Evolutionary conservation across 2,329 filamentous ascomycete species (phyloP).

Genomic region (Penicillium sumatraense): DNA sequence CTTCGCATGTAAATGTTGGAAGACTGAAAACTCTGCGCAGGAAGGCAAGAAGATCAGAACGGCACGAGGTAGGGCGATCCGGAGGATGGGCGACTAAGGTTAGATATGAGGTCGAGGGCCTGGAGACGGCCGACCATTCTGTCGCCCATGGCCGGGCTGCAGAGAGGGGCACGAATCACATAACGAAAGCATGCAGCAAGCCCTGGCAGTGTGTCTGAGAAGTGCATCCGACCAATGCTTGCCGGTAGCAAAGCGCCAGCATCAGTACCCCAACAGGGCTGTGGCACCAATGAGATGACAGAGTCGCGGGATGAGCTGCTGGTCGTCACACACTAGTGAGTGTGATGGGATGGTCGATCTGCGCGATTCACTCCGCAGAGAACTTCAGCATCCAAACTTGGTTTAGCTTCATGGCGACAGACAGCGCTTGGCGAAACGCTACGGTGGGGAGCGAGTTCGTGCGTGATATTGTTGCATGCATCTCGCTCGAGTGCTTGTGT

Average conservation of each 20-base stretch:
- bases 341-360: slow-evolving; percentile 39
- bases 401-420: slow-evolving; percentile 5
- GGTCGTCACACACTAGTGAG: slow-evolving; percentile 40
- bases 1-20: slow-evolving; percentile 30
- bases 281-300: slow-evolving; percentile 34
- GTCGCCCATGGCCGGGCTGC: slow-evolving; percentile 26
- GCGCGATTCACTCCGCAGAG: slow-evolving; percentile 26
- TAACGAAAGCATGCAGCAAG: slow-evolving; percentile 23
- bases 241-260: slow-evolving; percentile 40
- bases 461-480: slow-evolving; percentile 7
- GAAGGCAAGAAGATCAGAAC: slow-evolving; percentile 19
- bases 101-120: slow-evolving; percentile 35
- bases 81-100: slow-evolving; percentile 29
- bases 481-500: not conserved
- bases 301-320: slow-evolving; percentile 23
- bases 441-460: slow-evolving; percentile 6
- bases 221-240: slow-evolving; percentile 43
- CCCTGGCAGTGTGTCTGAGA: slow-evolving; percentile 31
- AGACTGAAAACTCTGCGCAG: slow-evolving; percentile 12
- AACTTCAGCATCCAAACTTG: slow-evolving; percentile 18
- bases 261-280: slow-evolving; percentile 21
- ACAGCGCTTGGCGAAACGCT: slow-evolving; percentile 17
- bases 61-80: slow-evolving; percentile 24
- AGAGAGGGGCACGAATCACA: slow-evolving; percentile 36
- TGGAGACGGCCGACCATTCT: slow-evolving; percentile 12